Conservation (phyloP, 148 eudicot genomes). For the Rhododendron ovatum region DNA sequence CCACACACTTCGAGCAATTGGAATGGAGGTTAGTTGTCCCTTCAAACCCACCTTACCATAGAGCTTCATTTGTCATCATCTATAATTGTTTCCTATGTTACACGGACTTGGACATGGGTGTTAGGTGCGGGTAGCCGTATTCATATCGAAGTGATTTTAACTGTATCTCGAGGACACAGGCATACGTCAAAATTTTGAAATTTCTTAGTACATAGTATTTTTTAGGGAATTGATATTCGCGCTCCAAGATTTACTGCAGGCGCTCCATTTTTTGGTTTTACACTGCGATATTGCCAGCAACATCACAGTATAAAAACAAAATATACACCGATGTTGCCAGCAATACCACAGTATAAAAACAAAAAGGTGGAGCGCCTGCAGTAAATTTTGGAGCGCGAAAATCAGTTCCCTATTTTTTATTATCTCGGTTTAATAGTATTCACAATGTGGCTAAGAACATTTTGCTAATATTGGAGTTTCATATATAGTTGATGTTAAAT, state of each 20-base stretch:
- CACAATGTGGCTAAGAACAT: not conserved
- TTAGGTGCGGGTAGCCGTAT: not conserved
- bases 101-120: not conserved
- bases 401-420: too few relatives aligned
- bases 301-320: too few relatives aligned
- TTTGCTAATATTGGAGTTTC: not conserved
- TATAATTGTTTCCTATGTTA: not conserved
- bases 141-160: not conserved
- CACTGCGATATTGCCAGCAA: too few relatives aligned
- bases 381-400: too few relatives aligned
- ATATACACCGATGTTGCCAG: too few relatives aligned
- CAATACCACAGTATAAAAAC: too few relatives aligned
- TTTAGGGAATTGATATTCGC: too few relatives aligned
- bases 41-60: not conserved
- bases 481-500: not conserved
- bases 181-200: not conserved
- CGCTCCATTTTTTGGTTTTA: too few relatives aligned
- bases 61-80: slow-evolving; percentile 1
- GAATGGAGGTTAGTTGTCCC: slow-evolving; percentile 18
- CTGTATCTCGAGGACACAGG: not conserved
- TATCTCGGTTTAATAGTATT: too few relatives aligned
- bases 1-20: slow-evolving; percentile 26
- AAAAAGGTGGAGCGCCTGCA: too few relatives aligned
- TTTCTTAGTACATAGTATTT: too few relatives aligned
- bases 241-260: too few relatives aligned